phyloP scores from a whole-genome alignment of 2,329 filamentous ascomycete species.

The Aspergillus sp. region DNA sequence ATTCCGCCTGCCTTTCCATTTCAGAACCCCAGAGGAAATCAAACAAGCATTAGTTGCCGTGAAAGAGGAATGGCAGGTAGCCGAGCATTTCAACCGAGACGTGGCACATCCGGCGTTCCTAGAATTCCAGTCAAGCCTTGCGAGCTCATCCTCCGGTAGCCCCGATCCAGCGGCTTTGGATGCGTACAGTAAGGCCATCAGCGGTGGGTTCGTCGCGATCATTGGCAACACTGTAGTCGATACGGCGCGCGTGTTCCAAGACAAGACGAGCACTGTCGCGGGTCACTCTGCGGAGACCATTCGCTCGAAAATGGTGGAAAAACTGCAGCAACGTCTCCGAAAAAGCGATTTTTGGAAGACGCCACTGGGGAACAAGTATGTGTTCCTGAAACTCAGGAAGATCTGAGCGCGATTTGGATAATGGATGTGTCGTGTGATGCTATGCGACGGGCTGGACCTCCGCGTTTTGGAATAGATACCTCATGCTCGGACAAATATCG shows the following conservation, averaged over 20 bases:
- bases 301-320: neutral
- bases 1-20: constrained; percentile 5
- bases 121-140: neutral
- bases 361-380: constrained; percentile 8
- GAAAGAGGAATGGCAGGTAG: neutral
- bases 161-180: neutral
- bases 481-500: neutral
- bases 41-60: neutral
- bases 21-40: neutral
- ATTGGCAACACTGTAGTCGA: constrained; percentile 8
- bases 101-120: constrained; percentile 3
- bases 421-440: neutral
- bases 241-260: neutral
- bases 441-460: neutral
- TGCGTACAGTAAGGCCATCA: neutral
- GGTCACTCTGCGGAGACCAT: neutral
- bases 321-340: neutral
- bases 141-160: neutral
- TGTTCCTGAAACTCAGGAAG: constrained; percentile 6
- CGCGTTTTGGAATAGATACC: neutral
- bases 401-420: neutral
- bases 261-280: neutral
- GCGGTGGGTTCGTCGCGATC: constrained; percentile 2
- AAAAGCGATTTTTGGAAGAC: constrained; percentile 5
- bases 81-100: constrained; percentile 2